phyloP scores from a whole-genome alignment of 768 basidiomycete genomes.

The Suillus clintonianus region DNA sequence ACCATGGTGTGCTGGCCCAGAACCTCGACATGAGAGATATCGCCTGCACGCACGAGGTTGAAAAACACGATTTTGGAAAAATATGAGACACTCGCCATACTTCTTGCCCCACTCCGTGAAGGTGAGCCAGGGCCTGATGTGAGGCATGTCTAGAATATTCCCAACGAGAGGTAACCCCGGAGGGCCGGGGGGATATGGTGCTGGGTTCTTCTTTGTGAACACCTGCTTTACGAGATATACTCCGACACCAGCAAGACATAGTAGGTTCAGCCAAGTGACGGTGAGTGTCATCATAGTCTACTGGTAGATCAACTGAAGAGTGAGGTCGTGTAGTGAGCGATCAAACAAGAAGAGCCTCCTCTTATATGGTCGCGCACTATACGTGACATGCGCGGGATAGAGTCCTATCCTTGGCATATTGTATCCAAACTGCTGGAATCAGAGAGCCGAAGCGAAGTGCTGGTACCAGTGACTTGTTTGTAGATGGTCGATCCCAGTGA shows the following conservation, averaged over 20 bases:
- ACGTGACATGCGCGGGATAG: no score
- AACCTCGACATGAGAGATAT: constrained; percentile 61
- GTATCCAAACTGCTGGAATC: no score
- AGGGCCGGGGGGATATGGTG: constrained; percentile 47
- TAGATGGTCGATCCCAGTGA: no score
- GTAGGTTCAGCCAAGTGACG: constrained; percentile 28
- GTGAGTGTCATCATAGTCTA: constrained; percentile 23
- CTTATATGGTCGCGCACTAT: no score
- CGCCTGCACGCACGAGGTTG: constrained; percentile 39
- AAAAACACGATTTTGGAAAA: background rate
- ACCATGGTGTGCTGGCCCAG: constrained; percentile 61
- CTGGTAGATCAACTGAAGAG: no score
- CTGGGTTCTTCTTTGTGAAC: constrained; percentile 19
- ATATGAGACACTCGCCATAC: constrained; percentile 34
- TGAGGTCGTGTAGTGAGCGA: no score
- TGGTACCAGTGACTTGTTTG: no score
- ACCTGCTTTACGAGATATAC: constrained; percentile 28
- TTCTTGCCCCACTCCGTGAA: constrained; percentile 46
- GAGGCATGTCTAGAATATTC: constrained; percentile 52
- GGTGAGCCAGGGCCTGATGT: constrained; percentile 44
- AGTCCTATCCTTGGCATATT: no score
- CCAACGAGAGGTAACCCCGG: constrained; percentile 44
- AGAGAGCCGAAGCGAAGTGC: no score
- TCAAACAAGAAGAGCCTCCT: no score
- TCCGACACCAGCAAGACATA: constrained; percentile 29